Conservation (phyloP, 495 filamentous ascomycete genomes). For the Hypoxylon cercidicola region DNA sequence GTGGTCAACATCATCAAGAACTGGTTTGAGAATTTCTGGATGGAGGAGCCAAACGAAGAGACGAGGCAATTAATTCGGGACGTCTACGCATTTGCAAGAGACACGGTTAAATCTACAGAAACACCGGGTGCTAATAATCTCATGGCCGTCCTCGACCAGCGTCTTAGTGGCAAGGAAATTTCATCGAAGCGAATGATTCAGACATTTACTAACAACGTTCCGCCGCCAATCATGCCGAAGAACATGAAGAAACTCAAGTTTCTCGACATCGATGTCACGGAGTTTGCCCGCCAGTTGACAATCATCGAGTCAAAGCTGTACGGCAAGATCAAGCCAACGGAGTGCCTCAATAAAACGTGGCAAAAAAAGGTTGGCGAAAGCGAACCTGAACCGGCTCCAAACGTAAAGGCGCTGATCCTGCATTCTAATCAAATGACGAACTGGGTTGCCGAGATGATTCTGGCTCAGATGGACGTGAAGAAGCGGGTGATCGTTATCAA, state of each 20-base stretch:
- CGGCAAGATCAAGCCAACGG: conserved; percentile 92
- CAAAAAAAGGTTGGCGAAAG: conserved; percentile 87
- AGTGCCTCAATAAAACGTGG: conserved; percentile 98
- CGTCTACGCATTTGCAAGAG: conserved; percentile 89
- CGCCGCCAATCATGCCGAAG: conserved; percentile 92
- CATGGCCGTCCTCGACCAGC: conserved; percentile 85
- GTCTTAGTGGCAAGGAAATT: conserved; percentile 85
- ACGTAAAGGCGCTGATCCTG: conserved; percentile 94
- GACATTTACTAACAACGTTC: conserved; percentile 80
- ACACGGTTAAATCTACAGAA: conserved; percentile 89
- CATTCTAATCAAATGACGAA: conserved; percentile 99
- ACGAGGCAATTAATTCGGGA: conserved; percentile 86
- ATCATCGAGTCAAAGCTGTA: conserved; percentile 97
- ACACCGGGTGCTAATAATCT: conserved; percentile 86
- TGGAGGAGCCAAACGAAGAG: conserved; percentile 88
- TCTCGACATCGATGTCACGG: conserved; percentile 92
- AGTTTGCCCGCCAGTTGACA: conserved; percentile 95
- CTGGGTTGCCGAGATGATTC: conserved; percentile 99
- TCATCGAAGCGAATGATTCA: conserved; percentile 87
- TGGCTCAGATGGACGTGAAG: conserved; percentile 91
- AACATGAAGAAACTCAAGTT: conserved; percentile 99
- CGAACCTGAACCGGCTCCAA: conserved; percentile 89
- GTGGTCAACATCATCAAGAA: conserved; percentile 97
- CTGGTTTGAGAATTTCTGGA: conserved; percentile 99
- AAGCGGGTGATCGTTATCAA: conserved; percentile 98